Evolutionary conservation across 2,329 filamentous ascomycete genomes (phyloP).

Genomic region (Colletotrichum scovillei): DNA sequence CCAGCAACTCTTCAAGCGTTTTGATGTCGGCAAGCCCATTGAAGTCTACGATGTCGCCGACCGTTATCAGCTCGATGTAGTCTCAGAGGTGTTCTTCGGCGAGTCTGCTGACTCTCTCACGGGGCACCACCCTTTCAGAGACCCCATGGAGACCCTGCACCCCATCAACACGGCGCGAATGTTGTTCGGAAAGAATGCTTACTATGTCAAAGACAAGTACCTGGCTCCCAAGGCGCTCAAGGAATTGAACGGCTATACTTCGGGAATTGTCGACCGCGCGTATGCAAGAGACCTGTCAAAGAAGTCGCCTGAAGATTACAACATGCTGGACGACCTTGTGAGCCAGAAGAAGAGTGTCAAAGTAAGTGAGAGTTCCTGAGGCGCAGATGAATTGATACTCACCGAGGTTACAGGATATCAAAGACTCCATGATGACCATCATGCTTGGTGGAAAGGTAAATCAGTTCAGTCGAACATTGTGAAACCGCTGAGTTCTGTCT

Average conservation of each 20-base stretch:
- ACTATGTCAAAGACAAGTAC: background rate
- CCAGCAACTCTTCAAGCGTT: background rate
- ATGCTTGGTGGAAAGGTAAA: background rate
- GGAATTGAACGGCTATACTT: background rate
- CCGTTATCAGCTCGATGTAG: background rate
- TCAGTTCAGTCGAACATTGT: background rate
- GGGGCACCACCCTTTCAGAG: background rate
- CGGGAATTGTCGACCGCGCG: background rate
- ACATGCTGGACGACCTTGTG: background rate
- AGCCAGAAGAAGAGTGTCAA: background rate
- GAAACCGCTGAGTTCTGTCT: background rate
- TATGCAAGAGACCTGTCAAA: background rate
- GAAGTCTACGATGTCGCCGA: background rate
- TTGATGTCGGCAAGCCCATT: background rate
- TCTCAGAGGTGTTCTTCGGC: background rate
- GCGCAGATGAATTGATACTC: background rate
- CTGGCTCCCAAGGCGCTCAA: background rate
- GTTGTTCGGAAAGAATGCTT: background rate
- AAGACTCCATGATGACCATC: constrained; percentile 1
- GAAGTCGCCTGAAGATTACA: background rate
- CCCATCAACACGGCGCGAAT: background rate
- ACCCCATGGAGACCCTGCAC: background rate
- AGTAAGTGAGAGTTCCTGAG: background rate
- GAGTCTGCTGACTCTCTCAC: background rate
- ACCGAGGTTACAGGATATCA: background rate